Evolutionary conservation across 352 stramenopile species (phyloP), one percentile per base, ranked within the genome.

Genomic region (Phytopythium cucurbitacearum): DNA sequence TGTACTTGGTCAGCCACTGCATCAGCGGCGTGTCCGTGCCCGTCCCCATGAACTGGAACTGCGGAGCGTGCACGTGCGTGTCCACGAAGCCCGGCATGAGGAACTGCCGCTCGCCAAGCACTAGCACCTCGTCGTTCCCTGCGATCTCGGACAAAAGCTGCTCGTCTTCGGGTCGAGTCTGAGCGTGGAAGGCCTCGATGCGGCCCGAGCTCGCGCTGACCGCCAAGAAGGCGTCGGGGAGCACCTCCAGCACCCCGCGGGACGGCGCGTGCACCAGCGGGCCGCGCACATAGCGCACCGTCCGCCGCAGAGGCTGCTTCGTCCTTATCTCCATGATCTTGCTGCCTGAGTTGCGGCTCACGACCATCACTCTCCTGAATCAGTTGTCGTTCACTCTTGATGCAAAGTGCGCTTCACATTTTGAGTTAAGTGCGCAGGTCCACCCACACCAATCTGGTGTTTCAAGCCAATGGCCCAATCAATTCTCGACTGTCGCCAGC

Each of bases 51-150:
- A 79, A 97, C 9, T 70, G 67, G 57, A 94, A 96, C 69, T 97
- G 91, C 7, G 91, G 85, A n/a, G 91, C 91, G 62, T 97, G 91
- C 43, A 94, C 80, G 65, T 97, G 91, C 10, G 79, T 86, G 71
- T 97, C 91, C 45, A 97, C 59, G 58, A 97, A 94, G 48, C 91
- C 91, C 13, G 91, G 91, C 53, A 95, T 65, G 21, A 97, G 64
- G 40, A 97, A 80, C 57, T 93, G 64, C 21, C 67, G 48, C 21
- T 41, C 21, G 8, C 10, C 1, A 0, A 87, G 64, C 39, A 50
- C 35, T 16, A 82, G 57, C 15, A 37, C 53, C 4, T n/a, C 2
- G 5, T 46, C 41, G 5, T 12, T 48, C 3, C 46, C 45, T 4
- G n/a, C 5, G 10, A 39, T 21, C 15, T 35, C 16, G 9, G 36